Evolutionary conservation across 495 filamentous ascomycete species (phyloP), one percentile per base, ranked within the genome.

Genomic region (Daldinia grandis): DNA sequence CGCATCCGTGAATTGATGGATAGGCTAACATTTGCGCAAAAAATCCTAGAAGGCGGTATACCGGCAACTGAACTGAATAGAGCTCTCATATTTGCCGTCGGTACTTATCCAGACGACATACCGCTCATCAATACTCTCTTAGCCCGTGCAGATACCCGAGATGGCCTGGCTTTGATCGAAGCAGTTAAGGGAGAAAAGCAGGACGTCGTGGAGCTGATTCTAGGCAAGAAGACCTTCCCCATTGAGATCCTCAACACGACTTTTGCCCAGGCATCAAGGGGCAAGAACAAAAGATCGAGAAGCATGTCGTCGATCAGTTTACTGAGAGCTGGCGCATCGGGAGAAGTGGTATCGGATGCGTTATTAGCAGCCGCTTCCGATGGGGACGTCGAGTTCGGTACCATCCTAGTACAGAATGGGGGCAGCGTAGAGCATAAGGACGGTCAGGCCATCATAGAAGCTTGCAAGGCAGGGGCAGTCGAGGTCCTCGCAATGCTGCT

Each of bases 401-500:
- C 66, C 2, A 69, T 83, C 10, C 69, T 85, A 31, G 68, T 83
- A 25, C 71, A 76, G 24, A 64, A 82, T 35, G 81, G 83, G 0
- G 81, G 81, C 5, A 80, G 76, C 25, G 73, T 81, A 4, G 80
- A 84, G 35, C 78, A 83, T 38, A 76, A 78, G n/a, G 76, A 80
- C 4, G 83, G 82, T 14, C 79, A 83, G 58, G 81, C 82, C 2
- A 70, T 85, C 15, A 71, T 85, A 6, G 80, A 81, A 57, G 81
- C 83, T 12, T 84, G 78, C 44, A 74, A 76, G 5, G 71, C 79
- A 1, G 82, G 81, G 0, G 72, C 78, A 5, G 64, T 76, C 1
- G 76, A 77, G 0, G 81, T 85, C 19, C 47, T 85, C 25, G 51
- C 68, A 25, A 81, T 83, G 78, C 56, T 85, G n/a, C 61, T 85